Evolutionary conservation across 331 rosid species (phyloP).

Genomic region (Spiraea crenata): DNA sequence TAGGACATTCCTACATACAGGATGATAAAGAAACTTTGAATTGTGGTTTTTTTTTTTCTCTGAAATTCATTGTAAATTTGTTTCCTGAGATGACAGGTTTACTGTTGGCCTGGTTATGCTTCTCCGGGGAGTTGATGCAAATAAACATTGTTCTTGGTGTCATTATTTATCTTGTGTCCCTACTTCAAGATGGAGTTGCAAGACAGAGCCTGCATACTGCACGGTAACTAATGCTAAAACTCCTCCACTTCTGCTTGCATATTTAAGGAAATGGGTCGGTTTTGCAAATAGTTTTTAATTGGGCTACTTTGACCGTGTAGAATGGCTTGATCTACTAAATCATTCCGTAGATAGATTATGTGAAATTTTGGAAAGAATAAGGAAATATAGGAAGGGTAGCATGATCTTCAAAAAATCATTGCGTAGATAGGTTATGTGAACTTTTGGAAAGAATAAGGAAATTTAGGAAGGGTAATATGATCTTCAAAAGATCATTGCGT

Average conservation of each 20-base stretch:
- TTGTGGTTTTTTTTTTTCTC: background rate
- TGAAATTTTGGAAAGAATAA: background rate
- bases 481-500: too few species aligned
- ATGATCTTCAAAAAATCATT: background rate
- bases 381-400: too few species aligned
- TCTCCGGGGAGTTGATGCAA: conserved; percentile 81
- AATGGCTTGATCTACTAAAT: background rate
- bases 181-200: conserved; percentile 95
- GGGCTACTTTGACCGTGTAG: background rate
- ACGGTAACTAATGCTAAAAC: conserved; percentile 39
- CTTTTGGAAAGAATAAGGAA: background rate
- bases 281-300: background rate
- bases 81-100: conserved; percentile 47
- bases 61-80: background rate
- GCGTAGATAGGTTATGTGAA: background rate
- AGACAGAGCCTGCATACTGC: conserved; percentile 68
- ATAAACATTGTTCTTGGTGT: conserved; percentile 96
- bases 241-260: conserved; percentile 4
- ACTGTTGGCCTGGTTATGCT: conserved; percentile 71
- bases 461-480: background rate
- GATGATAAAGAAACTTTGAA: background rate
- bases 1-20: background rate
- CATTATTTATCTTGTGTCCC: conserved; percentile 94
- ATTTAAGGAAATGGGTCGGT: background rate
- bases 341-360: background rate